Percentiles rank a stretch among this genome's conserved stretches.
phyloP scores from a whole-genome alignment of 2,329 filamentous ascomycete genomes.

The Ophiocordyceps camponoti-saundersi region DNA sequence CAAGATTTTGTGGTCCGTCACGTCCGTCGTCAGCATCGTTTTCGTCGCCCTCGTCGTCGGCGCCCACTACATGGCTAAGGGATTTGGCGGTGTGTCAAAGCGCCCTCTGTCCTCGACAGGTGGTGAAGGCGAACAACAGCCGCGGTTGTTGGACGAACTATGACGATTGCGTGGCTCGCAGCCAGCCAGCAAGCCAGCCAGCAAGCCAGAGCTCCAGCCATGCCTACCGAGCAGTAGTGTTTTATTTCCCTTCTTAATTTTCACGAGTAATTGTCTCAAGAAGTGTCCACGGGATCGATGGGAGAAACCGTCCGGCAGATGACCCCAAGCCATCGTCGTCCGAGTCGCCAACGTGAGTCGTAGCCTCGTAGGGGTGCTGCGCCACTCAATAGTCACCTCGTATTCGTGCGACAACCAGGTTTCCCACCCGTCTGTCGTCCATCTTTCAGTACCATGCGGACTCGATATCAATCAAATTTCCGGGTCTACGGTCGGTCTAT shows the following conservation, averaged over 20 bases:
- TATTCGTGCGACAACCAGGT: neutral
- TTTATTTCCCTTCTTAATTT: too few relatives aligned
- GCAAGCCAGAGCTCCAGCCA: too few relatives aligned
- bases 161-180: conserved; percentile 8
- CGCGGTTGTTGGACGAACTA: conserved; percentile 29
- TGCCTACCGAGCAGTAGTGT: neutral
- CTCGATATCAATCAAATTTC: neutral
- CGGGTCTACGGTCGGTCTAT: neutral
- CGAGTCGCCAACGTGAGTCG: neutral
- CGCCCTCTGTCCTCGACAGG: conserved; percentile 2
- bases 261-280: too few relatives aligned
- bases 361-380: neutral
- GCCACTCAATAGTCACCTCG: neutral
- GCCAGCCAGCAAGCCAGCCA: neutral
- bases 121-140: conserved; percentile 10
- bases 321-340: neutral
- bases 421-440: neutral
- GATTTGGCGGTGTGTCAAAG: conserved; percentile 2
- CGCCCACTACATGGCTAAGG: conserved; percentile 7
- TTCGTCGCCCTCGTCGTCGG: conserved; percentile 25
- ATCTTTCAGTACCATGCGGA: too few relatives aligned
- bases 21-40: conserved; percentile 29
- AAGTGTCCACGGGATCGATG: neutral
- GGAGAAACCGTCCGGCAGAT: too few relatives aligned
- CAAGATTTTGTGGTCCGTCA: conserved; percentile 45